Evolutionary conservation across 2,329 filamentous ascomycete species (phyloP), one percentile per base, ranked within the genome.

Genomic region (Huntiella omanensis): DNA sequence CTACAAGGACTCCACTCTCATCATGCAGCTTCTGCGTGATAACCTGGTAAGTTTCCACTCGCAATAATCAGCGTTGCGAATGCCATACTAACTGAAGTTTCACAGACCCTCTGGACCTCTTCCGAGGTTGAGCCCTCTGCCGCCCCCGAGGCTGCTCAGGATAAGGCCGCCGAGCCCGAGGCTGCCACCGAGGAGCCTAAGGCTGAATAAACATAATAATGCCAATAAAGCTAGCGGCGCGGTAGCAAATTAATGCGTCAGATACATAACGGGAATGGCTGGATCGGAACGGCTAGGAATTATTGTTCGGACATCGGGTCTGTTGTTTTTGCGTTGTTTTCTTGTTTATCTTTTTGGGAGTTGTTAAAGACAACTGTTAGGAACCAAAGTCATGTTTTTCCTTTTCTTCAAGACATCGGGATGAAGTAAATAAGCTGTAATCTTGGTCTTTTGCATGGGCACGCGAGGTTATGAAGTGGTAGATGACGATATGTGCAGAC

Each of bases 1-100:
- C 76, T 95, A 95, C 83, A 93, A 93, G 78, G 87, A 95, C 72
- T 93, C 85, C 40, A 95, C 87, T 53, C 79, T 95, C 59, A 95
- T 95, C 70, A 95, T 95, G 87, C 87, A 95, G 73, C 82, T 95
- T 53, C 80, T 95, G 62, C 83, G 87, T 63, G 87, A 95, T 72
- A 95, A 95, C 77, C 64, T 95, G 64, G 85, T 92, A 73, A 55
- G 75, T 64, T 32, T 6, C 34, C 6, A 44, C 33, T 17, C 33
- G 33, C 17, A 19, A 19, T 19, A 19, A 19, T 19, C 5, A 19
- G 17, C 4, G 17, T 19, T 19, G 17, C 17, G 17, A 19, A 19
- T 5, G 17, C 17, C n/a, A 19, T 40, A 11, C 17, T 19, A 19
- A 19, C 17, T 19, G 17, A 19, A n/a, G 19, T 32, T n/a, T 19